Percentiles rank a stretch among this genome's conserved stretches.
Evolutionary conservation across 345 rosid species (phyloP).

Genomic region (Draba incana): DNA sequence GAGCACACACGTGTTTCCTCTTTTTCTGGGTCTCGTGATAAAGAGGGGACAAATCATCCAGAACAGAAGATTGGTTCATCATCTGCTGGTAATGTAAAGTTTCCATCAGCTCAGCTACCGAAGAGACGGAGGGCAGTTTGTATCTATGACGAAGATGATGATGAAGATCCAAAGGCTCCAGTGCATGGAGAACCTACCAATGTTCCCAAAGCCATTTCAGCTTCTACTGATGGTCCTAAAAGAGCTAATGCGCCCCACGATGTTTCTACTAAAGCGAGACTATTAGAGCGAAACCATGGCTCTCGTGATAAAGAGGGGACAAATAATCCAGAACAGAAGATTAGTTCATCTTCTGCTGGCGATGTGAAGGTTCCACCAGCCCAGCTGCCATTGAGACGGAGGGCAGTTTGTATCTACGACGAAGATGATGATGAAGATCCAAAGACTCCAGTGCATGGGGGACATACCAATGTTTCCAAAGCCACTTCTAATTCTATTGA

Average conservation of each 20-base stretch:
- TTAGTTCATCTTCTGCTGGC: too few relatives aligned
- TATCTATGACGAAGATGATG: slow-evolving; percentile 67
- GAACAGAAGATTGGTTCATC: slow-evolving; percentile 47
- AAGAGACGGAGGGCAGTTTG: slow-evolving; percentile 81
- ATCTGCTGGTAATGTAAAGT: slow-evolving; percentile 44
- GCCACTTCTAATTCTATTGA: slow-evolving; percentile 42
- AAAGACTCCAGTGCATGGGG: slow-evolving; percentile 87
- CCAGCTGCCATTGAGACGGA: slow-evolving; percentile 64
- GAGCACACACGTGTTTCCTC: slow-evolving; percentile 67
- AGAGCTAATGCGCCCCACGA: slow-evolving; percentile 38
- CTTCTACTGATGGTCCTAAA: slow-evolving; percentile 45
- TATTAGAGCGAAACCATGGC: too few relatives aligned
- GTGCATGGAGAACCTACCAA: slow-evolving; percentile 60
- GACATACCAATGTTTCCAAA: slow-evolving; percentile 45
- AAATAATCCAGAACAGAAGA: too few relatives aligned
- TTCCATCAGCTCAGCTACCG: slow-evolving; percentile 46
- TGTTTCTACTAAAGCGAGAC: slow-evolving; percentile 31
- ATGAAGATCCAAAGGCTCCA: slow-evolving; percentile 78
- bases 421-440: slow-evolving; percentile 69
- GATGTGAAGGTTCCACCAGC: slow-evolving; percentile 35
- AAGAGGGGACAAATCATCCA: slow-evolving; percentile 45
- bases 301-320: too few relatives aligned
- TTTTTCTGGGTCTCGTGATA: slow-evolving; percentile 48
- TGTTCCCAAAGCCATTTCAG: slow-evolving; percentile 43
- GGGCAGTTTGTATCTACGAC: slow-evolving; percentile 70